A percentile compares a stretch with the other conserved stretches of the same genome.
These are phyloP conservation scores for Starmerella stigmatis DNA, from an alignment of 805 yeast genomes.

Conservation along the genomic window DNA sequence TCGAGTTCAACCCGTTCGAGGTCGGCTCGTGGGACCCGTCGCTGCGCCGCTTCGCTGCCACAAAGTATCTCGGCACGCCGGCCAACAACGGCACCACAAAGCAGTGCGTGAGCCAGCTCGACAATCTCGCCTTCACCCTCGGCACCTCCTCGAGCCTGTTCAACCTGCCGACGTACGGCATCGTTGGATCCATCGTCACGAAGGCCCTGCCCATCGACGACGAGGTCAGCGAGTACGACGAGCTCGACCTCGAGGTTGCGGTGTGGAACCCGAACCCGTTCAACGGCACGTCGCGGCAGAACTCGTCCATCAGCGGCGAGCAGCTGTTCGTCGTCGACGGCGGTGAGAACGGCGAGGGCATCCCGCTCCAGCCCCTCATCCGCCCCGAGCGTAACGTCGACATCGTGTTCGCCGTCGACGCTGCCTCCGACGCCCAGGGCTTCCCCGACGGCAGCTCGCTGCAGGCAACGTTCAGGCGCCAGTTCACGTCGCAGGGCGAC, in stretches of 20 bases:
- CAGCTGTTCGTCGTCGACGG: conserved; percentile 56
- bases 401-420: conserved; percentile 43
- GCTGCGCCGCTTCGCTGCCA: conserved; percentile 43
- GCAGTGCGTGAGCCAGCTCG: conserved; percentile 56
- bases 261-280: conserved; percentile 64
- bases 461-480: conserved; percentile 23
- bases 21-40: conserved; percentile 85
- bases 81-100: conserved; percentile 1
- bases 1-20: conserved; percentile 47
- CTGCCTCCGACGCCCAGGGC: conserved; percentile 27
- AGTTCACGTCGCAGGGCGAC: conserved; percentile 18
- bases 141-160: conserved; percentile 79
- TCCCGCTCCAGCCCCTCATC: conserved; percentile 56
- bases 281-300: conserved; percentile 24
- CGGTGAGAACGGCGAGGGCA: conserved; percentile 65
- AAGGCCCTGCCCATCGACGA: conserved; percentile 30
- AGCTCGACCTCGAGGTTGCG: conserved; percentile 45
- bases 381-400: conserved; percentile 52
- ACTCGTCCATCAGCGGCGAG: conserved; percentile 27
- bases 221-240: conserved; percentile 27
- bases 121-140: conserved; percentile 69
- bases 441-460: conserved; percentile 33
- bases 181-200: conserved; percentile 40
- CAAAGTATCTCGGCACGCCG: not conserved
- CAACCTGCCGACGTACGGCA: conserved; percentile 49